Conservation (phyloP, 352 stramenopile genomes). For the Pythium myriotylum region DNA sequence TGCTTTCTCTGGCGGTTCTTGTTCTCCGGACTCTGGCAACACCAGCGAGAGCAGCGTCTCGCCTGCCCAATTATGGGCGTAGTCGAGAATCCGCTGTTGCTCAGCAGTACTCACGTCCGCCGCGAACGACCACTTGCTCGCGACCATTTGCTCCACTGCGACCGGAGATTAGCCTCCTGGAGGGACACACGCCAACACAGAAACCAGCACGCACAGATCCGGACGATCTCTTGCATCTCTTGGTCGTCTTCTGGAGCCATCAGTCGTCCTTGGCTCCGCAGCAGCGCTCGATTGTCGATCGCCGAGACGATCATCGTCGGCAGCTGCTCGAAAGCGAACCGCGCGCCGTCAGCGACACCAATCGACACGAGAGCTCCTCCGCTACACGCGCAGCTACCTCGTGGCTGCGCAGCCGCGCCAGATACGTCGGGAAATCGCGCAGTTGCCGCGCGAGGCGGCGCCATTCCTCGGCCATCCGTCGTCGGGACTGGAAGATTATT, state of each 20-base stretch:
- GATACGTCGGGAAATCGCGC: conserved; percentile 15
- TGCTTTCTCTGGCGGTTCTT: neutral
- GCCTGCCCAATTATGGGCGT: conserved; percentile 26
- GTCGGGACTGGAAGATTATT: neutral
- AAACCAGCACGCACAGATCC: conserved; percentile 7
- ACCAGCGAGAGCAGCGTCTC: conserved; percentile 22
- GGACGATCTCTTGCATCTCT: conserved; percentile 14
- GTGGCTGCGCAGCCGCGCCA: conserved; percentile 19
- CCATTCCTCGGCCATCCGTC: conserved; percentile 21
- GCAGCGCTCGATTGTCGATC: conserved; percentile 2
- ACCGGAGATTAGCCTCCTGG: neutral
- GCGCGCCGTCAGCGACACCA: neutral
- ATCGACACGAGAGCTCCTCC: neutral
- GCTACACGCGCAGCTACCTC: conserved; percentile 7
- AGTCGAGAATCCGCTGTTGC: conserved; percentile 20
- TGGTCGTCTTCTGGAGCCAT: neutral
- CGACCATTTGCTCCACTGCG: conserved; percentile 24
- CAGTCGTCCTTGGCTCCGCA: neutral
- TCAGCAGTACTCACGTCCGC: neutral
- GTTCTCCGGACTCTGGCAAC: neutral
- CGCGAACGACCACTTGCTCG: conserved; percentile 20
- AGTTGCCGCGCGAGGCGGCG: conserved; percentile 10
- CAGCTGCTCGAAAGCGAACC: conserved; percentile 8
- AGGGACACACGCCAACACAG: neutral
- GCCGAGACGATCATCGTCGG: conserved; percentile 20